phyloP scores from a whole-genome alignment of 805 yeast genomes.

The Saccharomycopsis olivae region DNA sequence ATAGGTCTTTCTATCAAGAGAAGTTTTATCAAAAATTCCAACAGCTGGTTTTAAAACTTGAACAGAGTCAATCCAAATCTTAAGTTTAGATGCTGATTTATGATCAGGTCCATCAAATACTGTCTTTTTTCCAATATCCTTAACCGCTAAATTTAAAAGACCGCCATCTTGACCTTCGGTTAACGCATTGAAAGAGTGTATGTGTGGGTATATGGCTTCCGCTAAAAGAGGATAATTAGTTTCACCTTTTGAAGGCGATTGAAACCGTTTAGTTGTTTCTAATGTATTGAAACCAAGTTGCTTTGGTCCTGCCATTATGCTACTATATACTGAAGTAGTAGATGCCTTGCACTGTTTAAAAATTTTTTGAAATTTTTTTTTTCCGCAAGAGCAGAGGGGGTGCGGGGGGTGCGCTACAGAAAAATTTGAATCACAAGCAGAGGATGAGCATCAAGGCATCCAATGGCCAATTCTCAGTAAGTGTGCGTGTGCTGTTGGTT shows the following conservation, averaged over 20 bases:
- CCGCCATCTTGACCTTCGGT: conserved; percentile 87
- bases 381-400: no score
- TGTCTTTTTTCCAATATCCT: conserved; percentile 80
- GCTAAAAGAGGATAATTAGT: conserved; percentile 70
- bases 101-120: conserved; percentile 73
- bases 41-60: conserved; percentile 80
- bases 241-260: conserved; percentile 81
- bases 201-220: conserved; percentile 90
- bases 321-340: background rate
- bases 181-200: conserved; percentile 92
- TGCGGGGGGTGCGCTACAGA: no score
- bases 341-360: no score
- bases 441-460: no score
- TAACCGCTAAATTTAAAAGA: conserved; percentile 68
- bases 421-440: no score
- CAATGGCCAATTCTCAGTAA: conserved; percentile 14
- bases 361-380: no score
- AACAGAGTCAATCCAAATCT: conserved; percentile 79
- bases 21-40: conserved; percentile 56
- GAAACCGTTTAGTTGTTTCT: conserved; percentile 78
- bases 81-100: conserved; percentile 75
- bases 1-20: conserved; percentile 64
- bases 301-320: background rate
- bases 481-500: no score
- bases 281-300: conserved; percentile 44